Conservation (phyloP, 768 basidiomycete genomes). For the Omphalotus guepiniiformis region DNA sequence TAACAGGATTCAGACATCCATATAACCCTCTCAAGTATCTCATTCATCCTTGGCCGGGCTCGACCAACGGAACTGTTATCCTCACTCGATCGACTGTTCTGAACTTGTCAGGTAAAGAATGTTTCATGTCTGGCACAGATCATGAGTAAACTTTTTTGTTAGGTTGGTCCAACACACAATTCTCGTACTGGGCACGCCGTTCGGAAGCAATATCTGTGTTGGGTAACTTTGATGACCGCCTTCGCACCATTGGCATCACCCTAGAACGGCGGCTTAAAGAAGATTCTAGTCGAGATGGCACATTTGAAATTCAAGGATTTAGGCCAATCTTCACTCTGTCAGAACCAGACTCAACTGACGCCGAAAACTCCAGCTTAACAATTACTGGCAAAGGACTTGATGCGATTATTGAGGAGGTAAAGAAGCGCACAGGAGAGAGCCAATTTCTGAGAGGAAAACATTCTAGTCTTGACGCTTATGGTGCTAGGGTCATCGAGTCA, state of each 20-base stretch:
- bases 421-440: constrained; percentile 42
- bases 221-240: constrained; percentile 33
- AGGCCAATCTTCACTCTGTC: background rate
- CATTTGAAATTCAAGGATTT: background rate
- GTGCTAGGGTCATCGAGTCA: too few species aligned
- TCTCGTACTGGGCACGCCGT: constrained; percentile 52
- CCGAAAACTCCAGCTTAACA: background rate
- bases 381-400: constrained; percentile 1
- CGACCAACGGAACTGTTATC: constrained; percentile 39
- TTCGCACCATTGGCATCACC: constrained; percentile 35
- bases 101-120: constrained; percentile 27
- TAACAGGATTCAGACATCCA: constrained; percentile 38
- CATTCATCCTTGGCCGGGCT: constrained; percentile 32
- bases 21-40: constrained; percentile 49
- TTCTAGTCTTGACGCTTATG: constrained; percentile 33
- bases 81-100: constrained; percentile 46
- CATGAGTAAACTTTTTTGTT: background rate
- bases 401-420: constrained; percentile 32
- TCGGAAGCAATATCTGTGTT: constrained; percentile 47
- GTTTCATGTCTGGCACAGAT: too few species aligned
- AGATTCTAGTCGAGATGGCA: constrained; percentile 2
- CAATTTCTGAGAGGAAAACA: constrained; percentile 49
- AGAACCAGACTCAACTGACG: background rate
- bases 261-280: constrained; percentile 36
- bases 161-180: constrained; percentile 52